phyloP scores from a whole-genome alignment of 306 rosid genomes.

The Acacia confusa region DNA sequence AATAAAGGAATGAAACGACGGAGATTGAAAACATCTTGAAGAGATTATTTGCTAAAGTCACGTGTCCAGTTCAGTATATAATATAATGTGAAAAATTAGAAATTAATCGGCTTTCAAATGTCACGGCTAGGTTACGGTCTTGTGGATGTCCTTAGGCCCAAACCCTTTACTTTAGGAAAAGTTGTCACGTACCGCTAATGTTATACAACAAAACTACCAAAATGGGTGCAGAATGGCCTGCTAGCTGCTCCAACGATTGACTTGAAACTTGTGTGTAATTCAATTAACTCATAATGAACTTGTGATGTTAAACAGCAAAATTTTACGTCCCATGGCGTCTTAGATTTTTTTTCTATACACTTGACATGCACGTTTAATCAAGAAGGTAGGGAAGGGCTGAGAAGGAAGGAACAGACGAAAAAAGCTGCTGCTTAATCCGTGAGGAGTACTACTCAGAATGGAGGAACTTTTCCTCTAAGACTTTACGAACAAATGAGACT shows the following conservation, averaged over 20 bases:
- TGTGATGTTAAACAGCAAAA: neutral
- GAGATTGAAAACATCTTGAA: neutral
- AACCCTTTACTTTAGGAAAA: neutral
- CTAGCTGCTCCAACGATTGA: neutral
- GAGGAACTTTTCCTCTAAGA: constrained; percentile 55
- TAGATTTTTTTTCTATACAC: neutral
- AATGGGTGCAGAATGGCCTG: neutral
- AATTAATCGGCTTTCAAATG: neutral
- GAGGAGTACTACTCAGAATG: constrained; percentile 41
- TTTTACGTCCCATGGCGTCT: neutral
- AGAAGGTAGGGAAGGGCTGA: neutral
- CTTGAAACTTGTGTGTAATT: neutral
- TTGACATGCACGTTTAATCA: neutral
- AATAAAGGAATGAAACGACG: neutral
- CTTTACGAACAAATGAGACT: constrained; percentile 58
- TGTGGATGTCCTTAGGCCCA: neutral
- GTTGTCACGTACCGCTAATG: neutral
- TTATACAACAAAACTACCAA: neutral
- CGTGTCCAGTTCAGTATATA: neutral
- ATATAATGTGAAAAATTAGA: neutral
- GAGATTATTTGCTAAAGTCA: neutral
- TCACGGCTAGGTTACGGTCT: neutral
- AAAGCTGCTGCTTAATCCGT: neutral
- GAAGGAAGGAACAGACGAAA: neutral
- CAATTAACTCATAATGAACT: neutral